These are phyloP conservation scores for Magnolia sinica DNA, from an alignment of 164 flowering plant genomes.

Conservation along the genomic window DNA sequence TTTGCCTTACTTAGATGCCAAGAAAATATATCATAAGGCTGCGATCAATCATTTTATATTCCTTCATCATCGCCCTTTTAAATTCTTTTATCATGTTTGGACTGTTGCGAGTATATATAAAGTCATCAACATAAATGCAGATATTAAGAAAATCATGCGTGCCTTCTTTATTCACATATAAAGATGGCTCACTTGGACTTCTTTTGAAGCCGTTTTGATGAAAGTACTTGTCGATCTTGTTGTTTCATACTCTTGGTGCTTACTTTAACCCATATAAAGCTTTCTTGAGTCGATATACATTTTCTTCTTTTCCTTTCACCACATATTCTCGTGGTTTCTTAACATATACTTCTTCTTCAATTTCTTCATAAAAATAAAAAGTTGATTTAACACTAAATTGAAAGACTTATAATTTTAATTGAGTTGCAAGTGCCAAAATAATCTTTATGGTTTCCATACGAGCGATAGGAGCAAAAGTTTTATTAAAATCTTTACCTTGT, in stretches of 20 bases:
- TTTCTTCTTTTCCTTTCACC: conserved; percentile 3
- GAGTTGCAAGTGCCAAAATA: too few species aligned
- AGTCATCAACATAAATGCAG: conserved; percentile 4
- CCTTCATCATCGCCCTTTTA: conserved; percentile 6
- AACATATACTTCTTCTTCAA: conserved; percentile 2
- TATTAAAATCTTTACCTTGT: too few species aligned
- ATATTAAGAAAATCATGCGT: background rate
- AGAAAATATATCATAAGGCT: conserved; percentile 9
- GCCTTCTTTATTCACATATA: conserved; percentile 7
- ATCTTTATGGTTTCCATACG: too few species aligned
- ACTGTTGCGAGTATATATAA: background rate
- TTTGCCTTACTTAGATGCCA: conserved; percentile 13
- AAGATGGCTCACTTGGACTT: conserved; percentile 9
- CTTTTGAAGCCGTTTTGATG: conserved; percentile 2
- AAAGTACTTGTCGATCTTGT: conserved; percentile 9
- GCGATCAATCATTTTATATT: conserved; percentile 14
- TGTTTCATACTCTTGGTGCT: conserved; percentile 13
- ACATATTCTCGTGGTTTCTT: background rate
- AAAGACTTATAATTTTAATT: background rate
- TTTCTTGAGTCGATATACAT: conserved; percentile 7
- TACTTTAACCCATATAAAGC: conserved; percentile 8
- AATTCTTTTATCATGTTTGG: conserved; percentile 1
- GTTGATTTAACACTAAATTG: background rate
- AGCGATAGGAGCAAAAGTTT: too few species aligned
- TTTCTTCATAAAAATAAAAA: background rate